These are phyloP conservation scores for Mallotus repandus DNA, from an alignment of 441 rosid species.

Conservation along the genomic window DNA sequence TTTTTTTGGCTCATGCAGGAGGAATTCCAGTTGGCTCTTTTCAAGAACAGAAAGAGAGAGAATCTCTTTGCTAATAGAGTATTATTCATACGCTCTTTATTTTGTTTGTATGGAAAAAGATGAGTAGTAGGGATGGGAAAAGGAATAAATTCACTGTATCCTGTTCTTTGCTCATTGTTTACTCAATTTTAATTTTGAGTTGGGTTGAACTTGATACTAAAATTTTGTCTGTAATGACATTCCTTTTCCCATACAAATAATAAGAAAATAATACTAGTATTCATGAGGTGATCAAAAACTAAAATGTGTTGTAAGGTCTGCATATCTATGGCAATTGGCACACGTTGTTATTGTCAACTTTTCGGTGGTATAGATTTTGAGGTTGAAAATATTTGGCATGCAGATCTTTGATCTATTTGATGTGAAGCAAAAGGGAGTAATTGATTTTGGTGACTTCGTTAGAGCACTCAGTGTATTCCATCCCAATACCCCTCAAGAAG, in stretches of 20 bases:
- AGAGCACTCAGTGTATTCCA: constrained; percentile 87
- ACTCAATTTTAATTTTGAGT: not conserved
- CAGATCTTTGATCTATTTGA: constrained; percentile 96
- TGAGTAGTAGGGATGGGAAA: not conserved
- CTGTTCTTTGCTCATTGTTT: not conserved
- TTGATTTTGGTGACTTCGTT: constrained; percentile 94
- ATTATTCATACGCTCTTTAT: constrained; percentile 12
- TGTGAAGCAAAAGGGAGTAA: constrained; percentile 78
- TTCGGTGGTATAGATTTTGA: constrained; percentile 17
- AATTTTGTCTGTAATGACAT: not conserved
- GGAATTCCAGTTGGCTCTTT: constrained; percentile 92
- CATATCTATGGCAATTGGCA: constrained; percentile 5
- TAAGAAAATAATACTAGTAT: not conserved
- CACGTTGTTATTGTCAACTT: not conserved
- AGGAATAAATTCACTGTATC: not conserved
- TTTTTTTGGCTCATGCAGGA: constrained; percentile 54
- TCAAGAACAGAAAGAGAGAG: constrained; percentile 83
- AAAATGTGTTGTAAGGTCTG: not conserved
- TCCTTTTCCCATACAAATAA: too few relatives aligned
- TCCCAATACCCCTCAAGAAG: constrained; percentile 75
- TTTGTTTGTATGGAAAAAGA: not conserved
- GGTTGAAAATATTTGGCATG: constrained; percentile 23
- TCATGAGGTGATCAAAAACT: not conserved
- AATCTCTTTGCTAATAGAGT: constrained; percentile 95
- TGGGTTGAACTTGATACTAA: not conserved